A percentile compares a stretch with the other conserved stretches of the same genome.
phyloP scores from a whole-genome alignment of 257 asterid species.

The Nicotiana sylvestris region DNA sequence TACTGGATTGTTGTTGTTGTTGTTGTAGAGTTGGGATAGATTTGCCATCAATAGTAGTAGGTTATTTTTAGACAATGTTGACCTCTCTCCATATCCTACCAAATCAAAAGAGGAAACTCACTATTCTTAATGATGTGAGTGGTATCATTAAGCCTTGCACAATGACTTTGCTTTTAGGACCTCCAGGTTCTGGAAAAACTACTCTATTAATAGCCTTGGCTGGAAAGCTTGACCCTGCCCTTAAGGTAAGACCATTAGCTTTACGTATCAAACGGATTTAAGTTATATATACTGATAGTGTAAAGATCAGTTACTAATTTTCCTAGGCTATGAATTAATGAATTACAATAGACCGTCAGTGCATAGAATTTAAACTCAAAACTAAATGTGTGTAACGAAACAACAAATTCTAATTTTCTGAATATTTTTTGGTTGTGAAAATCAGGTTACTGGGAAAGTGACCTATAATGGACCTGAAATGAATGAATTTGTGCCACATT shows the following conservation, averaged over 20 bases:
- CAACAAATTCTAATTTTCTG: too few species aligned
- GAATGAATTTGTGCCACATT: slow-evolving; percentile 56
- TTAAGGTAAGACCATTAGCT: too few species aligned
- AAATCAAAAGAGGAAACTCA: slow-evolving; percentile 39
- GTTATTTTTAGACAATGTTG: background rate
- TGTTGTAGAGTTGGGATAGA: background rate
- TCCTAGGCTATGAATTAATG: too few species aligned
- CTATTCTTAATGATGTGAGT: slow-evolving; percentile 53
- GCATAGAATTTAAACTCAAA: too few species aligned
- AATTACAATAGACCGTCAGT: too few species aligned
- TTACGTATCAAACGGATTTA: too few species aligned
- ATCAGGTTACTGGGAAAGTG: slow-evolving; percentile 12
- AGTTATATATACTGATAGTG: too few species aligned
- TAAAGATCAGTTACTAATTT: too few species aligned
- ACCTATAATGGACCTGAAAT: slow-evolving; percentile 52
- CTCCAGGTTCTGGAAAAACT: background rate
- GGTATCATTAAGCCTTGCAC: slow-evolving; percentile 60
- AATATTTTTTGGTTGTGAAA: background rate
- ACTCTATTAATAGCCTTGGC: slow-evolving; percentile 56
- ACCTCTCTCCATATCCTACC: slow-evolving; percentile 37
- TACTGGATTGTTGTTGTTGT: too few species aligned
- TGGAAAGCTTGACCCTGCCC: slow-evolving; percentile 46
- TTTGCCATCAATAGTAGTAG: background rate
- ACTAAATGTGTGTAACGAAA: too few species aligned
- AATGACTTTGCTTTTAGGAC: background rate